Evolutionary conservation across 2,329 filamentous ascomycete species (phyloP), one percentile per base, ranked within the genome.

Genomic region (Neofusicoccum sp.): DNA sequence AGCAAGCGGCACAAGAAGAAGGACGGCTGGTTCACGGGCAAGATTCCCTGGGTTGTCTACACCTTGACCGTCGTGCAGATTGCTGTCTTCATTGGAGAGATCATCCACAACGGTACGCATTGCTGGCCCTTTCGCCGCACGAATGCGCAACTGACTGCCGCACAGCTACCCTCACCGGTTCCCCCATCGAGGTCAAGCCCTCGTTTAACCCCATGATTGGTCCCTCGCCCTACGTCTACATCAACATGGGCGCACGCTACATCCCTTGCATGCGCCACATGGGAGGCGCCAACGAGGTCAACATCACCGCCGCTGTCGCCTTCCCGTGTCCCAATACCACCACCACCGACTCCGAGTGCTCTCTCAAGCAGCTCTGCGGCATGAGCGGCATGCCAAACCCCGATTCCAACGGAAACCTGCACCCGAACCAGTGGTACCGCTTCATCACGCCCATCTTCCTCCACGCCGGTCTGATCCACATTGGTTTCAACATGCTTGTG

Each of bases 151-250:
- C 66, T 52, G 12, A 45, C 37, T 16, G 7, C 11, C 2, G 28
- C n/a, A 39, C 66, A 93, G 90, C 84, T 59, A 83, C 89, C 68
- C 79, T 93, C 34, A 97, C 94, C 1, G 90, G 90, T 61, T 89
- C 89, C 0, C 86, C 89, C 22, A 92, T 92, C 72, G 85, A 88
- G 78, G 93, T 88, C 59, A 86, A 94, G 62, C 95, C 95, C 1
- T 84, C 84, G 14, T 96, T 99, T 80, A 99, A 98, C 78, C 90
- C 91, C 64, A 97, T 99, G 92, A 97, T 99, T 72, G 95, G 95
- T 0, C 95, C 95, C 1, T 97, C 93, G 4, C 86, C 89, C 1
- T 92, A 92, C 69, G 87, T 98, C 29, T 86, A 96, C 70, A 97
- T 98, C 80, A 96, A 96, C 77, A 97, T 99, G 92, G 95, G 95